Percentiles rank a stretch among this genome's conserved stretches.
Evolutionary conservation across 139 green algal species (phyloP).

Genomic region (Micractinium conductrix): DNA sequence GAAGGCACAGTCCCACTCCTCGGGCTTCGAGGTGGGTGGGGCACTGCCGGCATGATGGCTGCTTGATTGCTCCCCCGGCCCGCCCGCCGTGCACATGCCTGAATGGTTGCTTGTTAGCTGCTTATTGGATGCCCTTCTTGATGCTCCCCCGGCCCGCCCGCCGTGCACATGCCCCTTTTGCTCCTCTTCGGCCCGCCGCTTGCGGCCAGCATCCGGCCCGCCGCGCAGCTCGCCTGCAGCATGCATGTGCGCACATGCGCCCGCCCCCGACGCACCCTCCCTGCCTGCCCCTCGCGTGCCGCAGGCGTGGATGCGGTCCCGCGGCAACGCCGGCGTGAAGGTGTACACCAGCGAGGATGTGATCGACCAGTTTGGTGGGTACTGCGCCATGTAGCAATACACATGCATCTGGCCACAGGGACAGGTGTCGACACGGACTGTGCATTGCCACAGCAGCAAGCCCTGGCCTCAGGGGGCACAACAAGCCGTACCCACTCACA

Average conservation of each 20-base stretch:
- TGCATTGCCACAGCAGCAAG: too few species aligned
- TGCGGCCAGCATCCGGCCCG: too few species aligned
- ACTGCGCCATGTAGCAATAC: too few species aligned
- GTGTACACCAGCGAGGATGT: slow-evolving; percentile 78
- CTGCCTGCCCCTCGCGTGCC: background rate
- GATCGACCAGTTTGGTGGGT: slow-evolving; percentile 71
- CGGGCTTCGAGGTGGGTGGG: slow-evolving; percentile 72
- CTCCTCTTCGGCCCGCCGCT: too few species aligned
- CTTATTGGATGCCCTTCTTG: too few species aligned
- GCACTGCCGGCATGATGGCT: background rate
- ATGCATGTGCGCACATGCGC: background rate
- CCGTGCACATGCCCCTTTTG: background rate
- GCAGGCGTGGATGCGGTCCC: slow-evolving; percentile 83
- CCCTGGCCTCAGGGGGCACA: too few species aligned
- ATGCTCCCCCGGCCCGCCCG: too few species aligned
- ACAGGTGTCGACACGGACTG: too few species aligned
- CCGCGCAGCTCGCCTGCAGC: background rate
- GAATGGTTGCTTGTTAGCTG: too few species aligned
- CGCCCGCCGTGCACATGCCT: too few species aligned
- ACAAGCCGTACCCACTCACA: too few species aligned
- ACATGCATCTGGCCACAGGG: too few species aligned
- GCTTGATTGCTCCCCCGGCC: background rate
- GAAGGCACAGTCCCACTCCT: slow-evolving; percentile 66
- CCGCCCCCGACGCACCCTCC: background rate
- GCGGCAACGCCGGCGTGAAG: slow-evolving; percentile 53